These are phyloP conservation scores for Penicillium chermesinum DNA, from an alignment of 495 filamentous ascomycete genomes.

Conservation along the genomic window DNA sequence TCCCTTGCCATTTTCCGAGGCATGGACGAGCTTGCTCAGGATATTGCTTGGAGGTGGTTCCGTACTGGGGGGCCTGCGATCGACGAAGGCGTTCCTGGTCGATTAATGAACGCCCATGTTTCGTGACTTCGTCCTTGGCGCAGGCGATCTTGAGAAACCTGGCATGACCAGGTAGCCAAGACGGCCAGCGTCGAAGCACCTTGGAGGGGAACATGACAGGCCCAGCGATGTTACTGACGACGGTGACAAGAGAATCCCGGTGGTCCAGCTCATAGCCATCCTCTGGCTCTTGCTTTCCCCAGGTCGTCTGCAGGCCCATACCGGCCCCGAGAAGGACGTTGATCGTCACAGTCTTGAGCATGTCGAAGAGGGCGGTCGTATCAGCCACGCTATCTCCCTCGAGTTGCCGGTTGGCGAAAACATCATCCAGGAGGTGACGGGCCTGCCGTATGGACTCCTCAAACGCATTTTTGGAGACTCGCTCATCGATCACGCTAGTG, in stretches of 20 bases:
- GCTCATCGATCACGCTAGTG: constrained; percentile 1
- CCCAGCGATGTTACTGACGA: not conserved
- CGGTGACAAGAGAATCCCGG: not conserved
- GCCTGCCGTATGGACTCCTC: not conserved
- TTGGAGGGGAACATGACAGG: not conserved
- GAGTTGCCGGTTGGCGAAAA: too few relatives aligned
- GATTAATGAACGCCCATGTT: not conserved
- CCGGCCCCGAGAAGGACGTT: constrained; percentile 1
- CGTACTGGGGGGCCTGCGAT: not conserved
- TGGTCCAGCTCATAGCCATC: not conserved
- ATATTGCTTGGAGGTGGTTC: not conserved
- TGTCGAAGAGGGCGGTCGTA: not conserved
- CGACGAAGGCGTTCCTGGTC: not conserved
- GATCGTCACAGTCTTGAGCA: constrained; percentile 1
- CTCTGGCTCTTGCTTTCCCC: not conserved
- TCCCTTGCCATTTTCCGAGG: not conserved
- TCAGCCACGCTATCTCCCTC: not conserved
- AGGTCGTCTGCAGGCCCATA: not conserved
- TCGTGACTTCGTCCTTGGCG: not conserved
- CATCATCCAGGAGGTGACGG: not conserved
- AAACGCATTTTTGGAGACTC: not conserved
- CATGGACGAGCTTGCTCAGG: constrained; percentile 1
- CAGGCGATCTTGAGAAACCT: not conserved
- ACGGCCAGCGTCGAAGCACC: not conserved
- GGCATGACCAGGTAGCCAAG: not conserved